Conservation (phyloP, 2,329 filamentous ascomycete genomes). For the Fusarium sp. region DNA sequence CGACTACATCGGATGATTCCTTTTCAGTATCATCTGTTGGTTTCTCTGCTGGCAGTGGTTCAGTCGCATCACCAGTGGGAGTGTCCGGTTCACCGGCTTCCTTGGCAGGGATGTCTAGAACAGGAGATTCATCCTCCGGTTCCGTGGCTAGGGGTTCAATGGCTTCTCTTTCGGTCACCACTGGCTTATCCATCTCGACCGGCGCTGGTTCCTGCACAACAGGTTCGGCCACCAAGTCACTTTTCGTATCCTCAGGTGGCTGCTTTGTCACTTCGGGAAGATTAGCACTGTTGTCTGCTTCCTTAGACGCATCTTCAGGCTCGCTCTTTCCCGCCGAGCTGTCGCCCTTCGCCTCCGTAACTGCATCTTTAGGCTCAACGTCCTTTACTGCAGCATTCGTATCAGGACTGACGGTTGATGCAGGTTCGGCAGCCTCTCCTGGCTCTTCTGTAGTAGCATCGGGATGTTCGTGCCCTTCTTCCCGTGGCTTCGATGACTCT, state of each 20-base stretch:
- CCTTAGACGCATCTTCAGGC: not conserved
- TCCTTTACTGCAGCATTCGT: not conserved
- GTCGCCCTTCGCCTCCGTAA: not conserved
- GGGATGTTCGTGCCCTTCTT: conserved; percentile 1
- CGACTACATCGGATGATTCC: not conserved
- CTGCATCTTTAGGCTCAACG: not conserved
- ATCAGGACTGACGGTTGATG: not conserved
- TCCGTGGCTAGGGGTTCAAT: not conserved
- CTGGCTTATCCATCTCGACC: not conserved
- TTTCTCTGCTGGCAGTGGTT: not conserved
- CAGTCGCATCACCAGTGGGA: not conserved
- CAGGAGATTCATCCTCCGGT: not conserved
- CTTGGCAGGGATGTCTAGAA: not conserved
- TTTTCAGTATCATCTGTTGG: not conserved
- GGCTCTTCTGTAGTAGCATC: conserved; percentile 3
- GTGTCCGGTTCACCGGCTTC: not conserved
- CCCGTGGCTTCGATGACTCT: not conserved
- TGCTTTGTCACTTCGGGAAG: not conserved
- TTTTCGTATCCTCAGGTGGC: not conserved
- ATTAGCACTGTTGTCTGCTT: not conserved
- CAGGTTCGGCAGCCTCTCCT: not conserved
- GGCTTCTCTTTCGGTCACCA: not conserved
- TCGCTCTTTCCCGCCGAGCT: not conserved
- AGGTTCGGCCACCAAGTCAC: not conserved
- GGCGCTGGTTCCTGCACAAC: not conserved